These are phyloP conservation scores for Myrica gale DNA, from an alignment of 306 rosid genomes.

Conservation along the genomic window DNA sequence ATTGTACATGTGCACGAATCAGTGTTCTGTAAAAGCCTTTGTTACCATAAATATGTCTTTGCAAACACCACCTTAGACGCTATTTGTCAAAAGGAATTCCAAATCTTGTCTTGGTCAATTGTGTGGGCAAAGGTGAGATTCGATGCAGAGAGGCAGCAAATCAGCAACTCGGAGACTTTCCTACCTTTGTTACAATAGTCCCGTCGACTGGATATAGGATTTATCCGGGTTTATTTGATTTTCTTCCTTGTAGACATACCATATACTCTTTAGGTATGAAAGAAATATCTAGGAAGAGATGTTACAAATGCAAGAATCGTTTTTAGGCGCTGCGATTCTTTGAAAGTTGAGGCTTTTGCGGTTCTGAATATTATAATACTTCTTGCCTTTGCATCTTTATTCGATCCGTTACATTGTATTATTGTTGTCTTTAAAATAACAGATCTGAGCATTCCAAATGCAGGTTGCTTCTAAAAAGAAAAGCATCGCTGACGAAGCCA, in stretches of 20 bases:
- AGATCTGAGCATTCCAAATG: conserved; percentile 29
- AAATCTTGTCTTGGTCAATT: background rate
- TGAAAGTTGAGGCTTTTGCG: background rate
- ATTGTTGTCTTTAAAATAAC: background rate
- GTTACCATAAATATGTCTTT: background rate
- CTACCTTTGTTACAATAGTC: background rate
- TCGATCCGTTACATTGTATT: background rate
- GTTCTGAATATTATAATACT: too few species aligned
- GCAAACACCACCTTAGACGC: background rate
- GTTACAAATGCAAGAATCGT: background rate
- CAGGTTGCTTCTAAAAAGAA: conserved; percentile 91
- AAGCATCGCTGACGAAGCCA: conserved; percentile 67
- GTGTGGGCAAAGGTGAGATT: background rate
- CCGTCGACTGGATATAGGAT: too few species aligned
- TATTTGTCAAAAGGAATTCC: background rate
- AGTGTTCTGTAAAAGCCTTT: too few species aligned
- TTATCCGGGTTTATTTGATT: too few species aligned
- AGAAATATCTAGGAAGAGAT: too few species aligned
- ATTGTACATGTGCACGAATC: too few species aligned
- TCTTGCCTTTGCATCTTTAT: background rate
- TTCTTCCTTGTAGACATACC: too few species aligned
- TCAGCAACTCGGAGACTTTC: background rate
- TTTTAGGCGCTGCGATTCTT: background rate
- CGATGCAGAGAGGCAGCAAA: background rate
- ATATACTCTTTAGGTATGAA: too few species aligned